A percentile compares a stretch with the other conserved stretches of the same genome.
phyloP scores from a whole-genome alignment of 2,329 filamentous ascomycete genomes.

The Pseudogymnoascus sp. region DNA sequence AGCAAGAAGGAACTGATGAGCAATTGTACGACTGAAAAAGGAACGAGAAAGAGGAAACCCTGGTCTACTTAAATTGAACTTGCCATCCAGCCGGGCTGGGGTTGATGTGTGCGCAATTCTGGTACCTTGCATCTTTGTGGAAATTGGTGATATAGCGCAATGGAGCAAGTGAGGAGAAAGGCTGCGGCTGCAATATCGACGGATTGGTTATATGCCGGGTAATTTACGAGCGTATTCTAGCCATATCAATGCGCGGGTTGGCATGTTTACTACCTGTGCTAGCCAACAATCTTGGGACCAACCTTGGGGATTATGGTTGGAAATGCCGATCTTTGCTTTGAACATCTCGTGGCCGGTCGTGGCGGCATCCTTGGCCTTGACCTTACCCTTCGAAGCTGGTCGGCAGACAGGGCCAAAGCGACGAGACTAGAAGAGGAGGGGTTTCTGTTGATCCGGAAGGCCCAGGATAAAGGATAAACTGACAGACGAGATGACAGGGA shows the following conservation, averaged over 20 bases:
- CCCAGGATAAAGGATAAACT: neutral
- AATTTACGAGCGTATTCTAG: conserved; percentile 1
- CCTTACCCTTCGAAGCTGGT: neutral
- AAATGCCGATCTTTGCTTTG: neutral
- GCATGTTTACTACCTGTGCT: neutral
- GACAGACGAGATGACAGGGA: neutral
- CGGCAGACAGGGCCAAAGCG: neutral
- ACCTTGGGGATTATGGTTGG: neutral
- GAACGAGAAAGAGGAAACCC: neutral
- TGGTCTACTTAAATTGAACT: neutral
- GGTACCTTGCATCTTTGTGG: conserved; percentile 1
- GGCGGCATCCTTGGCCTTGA: neutral
- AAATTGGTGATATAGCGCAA: conserved; percentile 1
- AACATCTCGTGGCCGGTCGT: neutral
- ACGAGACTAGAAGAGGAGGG: neutral
- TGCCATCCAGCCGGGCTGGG: neutral
- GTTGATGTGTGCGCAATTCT: neutral
- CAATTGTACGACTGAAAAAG: neutral
- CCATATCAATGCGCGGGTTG: neutral
- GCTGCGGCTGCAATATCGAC: neutral
- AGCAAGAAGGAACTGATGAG: neutral
- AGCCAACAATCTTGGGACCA: neutral
- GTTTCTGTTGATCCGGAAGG: conserved; percentile 2
- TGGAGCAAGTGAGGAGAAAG: conserved; percentile 7
- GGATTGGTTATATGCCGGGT: conserved; percentile 5